Base-by-base conservation (phyloP, 225 moss, liverwort and hornwort genomes). In the Polytrichum commune region DNA sequence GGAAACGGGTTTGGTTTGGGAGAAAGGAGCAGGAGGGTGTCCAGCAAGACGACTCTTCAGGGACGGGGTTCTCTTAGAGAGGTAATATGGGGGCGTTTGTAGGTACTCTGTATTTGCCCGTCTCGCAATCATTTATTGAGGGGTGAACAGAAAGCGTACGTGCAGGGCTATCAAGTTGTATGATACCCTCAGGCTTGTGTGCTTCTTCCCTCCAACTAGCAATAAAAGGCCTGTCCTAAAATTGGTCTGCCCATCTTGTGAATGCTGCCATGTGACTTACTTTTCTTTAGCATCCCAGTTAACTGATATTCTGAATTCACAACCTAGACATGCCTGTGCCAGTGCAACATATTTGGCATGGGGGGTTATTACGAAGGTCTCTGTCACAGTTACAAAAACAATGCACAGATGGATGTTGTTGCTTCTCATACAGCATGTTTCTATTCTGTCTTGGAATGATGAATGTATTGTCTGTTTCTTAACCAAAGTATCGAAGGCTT, bases 221-320 rank as follows among this genome's bases (percentile, higher is more conserved):
- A 88, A 88, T 88, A 85, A 88, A 88, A 82, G 82, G 80, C 66
- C 77, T 70, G 84, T 78, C 78, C 27, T 80, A 63, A 29, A 78
- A 73, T 53, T 46, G 20, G 33, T 63, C 60, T 30, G 38, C 29
- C 33, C 70, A 20, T 27, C 33, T 32, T 23, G 29, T 57, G 60
- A 70, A 19, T 70, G 70, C n/a, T 0, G 32, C 46, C 46, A 46
- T 46, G 3, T 46, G 13, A 10, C 46, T 46, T 46, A 3, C 46
- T 46, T 46, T 46, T 16, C 46, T 46, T 9, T 46, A 46, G 13
- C 16, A 46, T 46, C 35, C 9, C 4, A 46, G 7, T 10, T 4
- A 46, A 16, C 46, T 16, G 35, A 35, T 35, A 8, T 2, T 35
- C 9, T 35, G 46, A 46, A 46, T 46, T 46, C 46, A 13, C 13